phyloP scores from a whole-genome alignment of 192 early-diverging fungal genomes.

The Gryganskiella cystojenkinii region DNA sequence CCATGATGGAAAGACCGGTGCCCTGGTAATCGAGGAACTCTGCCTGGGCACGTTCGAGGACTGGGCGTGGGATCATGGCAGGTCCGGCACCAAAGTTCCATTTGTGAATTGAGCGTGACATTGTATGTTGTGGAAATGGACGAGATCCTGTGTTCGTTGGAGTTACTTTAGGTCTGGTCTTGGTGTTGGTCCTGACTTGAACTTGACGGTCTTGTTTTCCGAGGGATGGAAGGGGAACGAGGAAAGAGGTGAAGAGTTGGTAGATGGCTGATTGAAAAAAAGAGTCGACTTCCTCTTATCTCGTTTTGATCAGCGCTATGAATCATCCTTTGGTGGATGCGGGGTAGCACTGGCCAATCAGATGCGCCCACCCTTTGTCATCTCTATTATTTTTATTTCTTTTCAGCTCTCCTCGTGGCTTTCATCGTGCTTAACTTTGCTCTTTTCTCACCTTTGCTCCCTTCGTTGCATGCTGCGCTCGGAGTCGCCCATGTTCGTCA shows the following conservation, averaged over 20 bases:
- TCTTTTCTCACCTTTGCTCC: too few species aligned
- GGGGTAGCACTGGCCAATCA: too few species aligned
- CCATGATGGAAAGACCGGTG: slow-evolving; percentile 93
- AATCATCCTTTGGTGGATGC: too few species aligned
- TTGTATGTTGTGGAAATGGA: slow-evolving; percentile 2
- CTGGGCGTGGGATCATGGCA: slow-evolving; percentile 83
- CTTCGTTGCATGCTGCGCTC: too few species aligned
- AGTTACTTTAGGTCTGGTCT: neutral
- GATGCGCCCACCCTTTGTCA: too few species aligned
- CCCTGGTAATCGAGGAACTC: slow-evolving; percentile 87
- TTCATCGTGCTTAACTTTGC: too few species aligned
- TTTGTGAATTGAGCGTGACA: slow-evolving; percentile 46
- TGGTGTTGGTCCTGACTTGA: neutral
- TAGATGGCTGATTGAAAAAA: neutral
- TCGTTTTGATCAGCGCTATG: too few species aligned
- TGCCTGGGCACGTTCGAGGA: slow-evolving; percentile 84
- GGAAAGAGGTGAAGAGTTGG: slow-evolving; percentile 5
- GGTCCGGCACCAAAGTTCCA: slow-evolving; percentile 94
- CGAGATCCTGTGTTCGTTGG: neutral
- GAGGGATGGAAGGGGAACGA: neutral
- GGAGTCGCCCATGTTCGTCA: too few species aligned
- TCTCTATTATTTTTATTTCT: too few species aligned
- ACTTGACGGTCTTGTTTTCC: too few species aligned
- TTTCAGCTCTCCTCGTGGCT: too few species aligned
- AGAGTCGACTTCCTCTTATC: too few species aligned